A percentile compares a stretch with the other conserved stretches of the same genome.
Evolutionary conservation across 768 basidiomycete species (phyloP).

Genomic region (Cyclocybe cylindracea): DNA sequence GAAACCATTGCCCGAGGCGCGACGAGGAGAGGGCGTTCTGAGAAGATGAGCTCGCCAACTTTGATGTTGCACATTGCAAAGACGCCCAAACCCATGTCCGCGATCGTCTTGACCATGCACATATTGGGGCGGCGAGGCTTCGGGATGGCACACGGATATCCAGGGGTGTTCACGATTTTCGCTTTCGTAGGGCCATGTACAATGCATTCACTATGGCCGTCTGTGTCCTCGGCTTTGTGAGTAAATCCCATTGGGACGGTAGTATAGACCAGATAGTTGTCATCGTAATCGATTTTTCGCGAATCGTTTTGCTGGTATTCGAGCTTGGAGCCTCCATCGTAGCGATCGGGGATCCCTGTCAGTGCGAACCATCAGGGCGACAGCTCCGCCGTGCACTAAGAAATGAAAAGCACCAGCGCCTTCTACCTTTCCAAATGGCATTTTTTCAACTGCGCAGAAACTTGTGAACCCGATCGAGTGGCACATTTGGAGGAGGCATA

Average conservation of each 20-base stretch:
- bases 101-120: background rate
- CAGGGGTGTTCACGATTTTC: too few species aligned
- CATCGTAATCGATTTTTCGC: background rate
- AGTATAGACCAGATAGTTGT: background rate
- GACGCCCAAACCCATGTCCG: slow-evolving; percentile 1
- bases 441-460: background rate
- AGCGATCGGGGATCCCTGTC: background rate
- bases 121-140: too few species aligned
- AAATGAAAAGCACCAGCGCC: background rate
- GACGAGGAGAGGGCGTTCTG: slow-evolving; percentile 11
- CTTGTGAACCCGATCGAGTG: background rate
- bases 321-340: background rate
- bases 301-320: background rate
- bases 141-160: too few species aligned
- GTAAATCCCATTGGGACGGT: background rate
- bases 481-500: background rate
- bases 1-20: background rate
- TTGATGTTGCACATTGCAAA: slow-evolving; percentile 6
- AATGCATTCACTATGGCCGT: background rate
- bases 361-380: background rate
- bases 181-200: too few species aligned
- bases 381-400: background rate
- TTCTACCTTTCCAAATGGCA: slow-evolving; percentile 5
- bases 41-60: slow-evolving; percentile 7
- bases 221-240: background rate